phyloP scores from a whole-genome alignment of 2,329 filamentous ascomycete species.

The Hysterium pulicare region DNA sequence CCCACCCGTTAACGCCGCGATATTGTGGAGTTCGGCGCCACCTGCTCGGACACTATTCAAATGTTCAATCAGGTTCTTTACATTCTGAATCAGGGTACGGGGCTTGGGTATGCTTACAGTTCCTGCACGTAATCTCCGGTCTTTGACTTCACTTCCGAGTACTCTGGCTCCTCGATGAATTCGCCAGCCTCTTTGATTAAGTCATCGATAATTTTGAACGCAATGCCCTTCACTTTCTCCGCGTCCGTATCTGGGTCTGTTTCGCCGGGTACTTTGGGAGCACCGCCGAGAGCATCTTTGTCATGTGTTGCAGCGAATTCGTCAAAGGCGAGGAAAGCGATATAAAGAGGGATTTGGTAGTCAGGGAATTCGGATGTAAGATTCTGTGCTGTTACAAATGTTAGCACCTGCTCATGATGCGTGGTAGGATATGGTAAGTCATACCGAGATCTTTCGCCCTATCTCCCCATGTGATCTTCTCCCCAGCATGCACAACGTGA shows the following conservation, averaged over 20 bases:
- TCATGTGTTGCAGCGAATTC: slow-evolving; percentile 42
- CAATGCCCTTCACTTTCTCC: slow-evolving; percentile 42
- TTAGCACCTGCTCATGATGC: slow-evolving; percentile 7
- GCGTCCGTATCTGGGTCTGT: slow-evolving; percentile 31
- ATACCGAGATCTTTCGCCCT: slow-evolving; percentile 54
- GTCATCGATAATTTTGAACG: slow-evolving; percentile 39
- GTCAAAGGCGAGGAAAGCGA: slow-evolving; percentile 52
- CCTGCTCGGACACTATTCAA: slow-evolving; percentile 61
- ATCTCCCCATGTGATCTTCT: slow-evolving; percentile 43
- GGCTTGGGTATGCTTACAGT: slow-evolving; percentile 31
- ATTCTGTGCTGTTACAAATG: slow-evolving; percentile 27
- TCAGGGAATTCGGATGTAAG: slow-evolving; percentile 42
- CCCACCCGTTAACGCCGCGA: slow-evolving; percentile 80
- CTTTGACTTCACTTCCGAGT: slow-evolving; percentile 33
- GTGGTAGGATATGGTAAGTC: slow-evolving; percentile 20
- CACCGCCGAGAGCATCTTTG: slow-evolving; percentile 30
- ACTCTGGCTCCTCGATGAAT: slow-evolving; percentile 42
- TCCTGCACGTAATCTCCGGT: slow-evolving; percentile 41
- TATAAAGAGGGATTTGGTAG: slow-evolving; percentile 47
- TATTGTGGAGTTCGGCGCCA: slow-evolving; percentile 88
- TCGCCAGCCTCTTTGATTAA: slow-evolving; percentile 42
- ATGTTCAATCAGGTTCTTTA: background rate
- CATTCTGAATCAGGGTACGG: slow-evolving; percentile 23
- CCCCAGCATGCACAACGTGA: slow-evolving; percentile 45
- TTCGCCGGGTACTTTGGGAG: slow-evolving; percentile 36